Base-by-base conservation (phyloP, 345 rosid genomes). In the Geranium rotundifolium region DNA sequence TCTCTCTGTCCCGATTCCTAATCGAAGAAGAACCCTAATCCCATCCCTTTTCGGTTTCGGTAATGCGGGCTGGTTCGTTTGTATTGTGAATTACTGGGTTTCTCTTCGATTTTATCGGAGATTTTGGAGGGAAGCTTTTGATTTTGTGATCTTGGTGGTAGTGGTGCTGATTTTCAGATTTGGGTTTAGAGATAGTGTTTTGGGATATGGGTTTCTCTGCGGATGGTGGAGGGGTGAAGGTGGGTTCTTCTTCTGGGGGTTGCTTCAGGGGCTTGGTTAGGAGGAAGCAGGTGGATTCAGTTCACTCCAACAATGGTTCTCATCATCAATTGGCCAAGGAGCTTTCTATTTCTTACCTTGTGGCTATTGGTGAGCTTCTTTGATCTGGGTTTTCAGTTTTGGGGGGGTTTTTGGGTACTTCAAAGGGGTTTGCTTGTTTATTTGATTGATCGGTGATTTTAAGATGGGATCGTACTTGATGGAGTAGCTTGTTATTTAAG, bases 241-340 rank as follows among this genome's bases (percentile, higher is more conserved):
- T 9, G 16, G 16, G 52, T 46, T 3, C 52, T 46, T 3, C 52
- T 46, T 14, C 14, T 46, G 52, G 85, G 85, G 79, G 16, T 34
- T 34, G 74, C 10, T 68, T 79, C n/a, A 80, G 70, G 57, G 70
- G 82, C 68, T 63, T 88, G 71, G 69, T 79, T 19, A 78, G 96
- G 77, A 82, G 96, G 70, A 88, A 88, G 73, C 88, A 82, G 73
- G 90, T 88, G 66, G 96, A 88, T 75, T 84, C 88, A 61, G 80
- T 71, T 72, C 68, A 73, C 70, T 54, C 56, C 0, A 61, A 20
- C 17, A 65, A 69, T 3, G 68, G 69, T 54, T 29, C 62, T 2
- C 75, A 69, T 57, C 84, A 72, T 19, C 84, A 81, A 37, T 79
- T 88, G 71, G 92, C 96, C 64, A 84, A 75, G 77, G 85, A 81